Evolutionary conservation across 805 yeast species (phyloP).

Genomic region (Wickerhamomyces tratensis): DNA sequence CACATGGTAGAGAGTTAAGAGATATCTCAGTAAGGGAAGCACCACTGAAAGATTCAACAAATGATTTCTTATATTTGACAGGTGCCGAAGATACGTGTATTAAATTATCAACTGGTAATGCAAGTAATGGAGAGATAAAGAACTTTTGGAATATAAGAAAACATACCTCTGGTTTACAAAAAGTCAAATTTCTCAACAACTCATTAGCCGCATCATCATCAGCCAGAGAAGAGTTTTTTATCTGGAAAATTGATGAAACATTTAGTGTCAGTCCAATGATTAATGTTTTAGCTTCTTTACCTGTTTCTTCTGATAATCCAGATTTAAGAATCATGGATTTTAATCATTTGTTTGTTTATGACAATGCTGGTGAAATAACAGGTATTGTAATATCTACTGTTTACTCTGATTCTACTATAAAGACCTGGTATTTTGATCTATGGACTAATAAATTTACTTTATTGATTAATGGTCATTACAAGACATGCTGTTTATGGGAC

Average conservation of each 20-base stretch:
- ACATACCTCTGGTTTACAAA: constrained; percentile 87
- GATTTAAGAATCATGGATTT: constrained; percentile 91
- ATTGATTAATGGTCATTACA: constrained; percentile 42
- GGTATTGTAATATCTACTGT: constrained; percentile 58
- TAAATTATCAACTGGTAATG: constrained; percentile 35
- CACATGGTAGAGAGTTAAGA: constrained; percentile 90
- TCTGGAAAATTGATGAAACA: constrained; percentile 55
- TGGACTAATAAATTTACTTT: constrained; percentile 28
- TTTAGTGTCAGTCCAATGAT: constrained; percentile 33
- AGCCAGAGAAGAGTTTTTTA: constrained; percentile 79
- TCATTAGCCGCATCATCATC: constrained; percentile 46
- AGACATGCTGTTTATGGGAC: constrained; percentile 70
- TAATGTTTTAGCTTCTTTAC: constrained; percentile 39
- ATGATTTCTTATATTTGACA: constrained; percentile 41
- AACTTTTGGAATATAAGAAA: constrained; percentile 57
- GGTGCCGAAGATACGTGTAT: constrained; percentile 89
- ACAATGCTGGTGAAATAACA: constrained; percentile 10
- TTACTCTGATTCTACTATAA: constrained; percentile 77
- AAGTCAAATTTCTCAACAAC: constrained; percentile 49
- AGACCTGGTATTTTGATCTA: constrained; percentile 46
- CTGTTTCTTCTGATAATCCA: constrained; percentile 50
- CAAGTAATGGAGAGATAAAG: constrained; percentile 29
- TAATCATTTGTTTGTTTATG: constrained; percentile 33
- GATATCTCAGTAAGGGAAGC: constrained; percentile 48
- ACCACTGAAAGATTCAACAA: constrained; percentile 13